Evolutionary conservation across 2,329 filamentous ascomycete genomes (phyloP).

Genomic region (Aspergillus novoparasiticus): DNA sequence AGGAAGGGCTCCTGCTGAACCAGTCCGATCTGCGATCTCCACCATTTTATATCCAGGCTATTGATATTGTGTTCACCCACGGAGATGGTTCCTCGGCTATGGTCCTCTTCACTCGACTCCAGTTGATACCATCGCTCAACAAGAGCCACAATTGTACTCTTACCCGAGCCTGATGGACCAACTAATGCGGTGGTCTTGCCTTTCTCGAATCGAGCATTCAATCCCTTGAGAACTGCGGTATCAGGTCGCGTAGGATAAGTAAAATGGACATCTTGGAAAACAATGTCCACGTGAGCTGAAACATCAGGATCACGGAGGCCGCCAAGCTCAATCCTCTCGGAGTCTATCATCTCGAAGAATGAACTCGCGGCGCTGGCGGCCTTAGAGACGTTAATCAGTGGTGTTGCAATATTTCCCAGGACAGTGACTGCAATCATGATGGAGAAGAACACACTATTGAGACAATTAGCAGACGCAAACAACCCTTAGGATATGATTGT

Average conservation of each 20-base stretch:
- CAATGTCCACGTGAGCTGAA: conserved; percentile 56
- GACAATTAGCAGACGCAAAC: background rate
- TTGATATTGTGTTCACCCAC: conserved; percentile 57
- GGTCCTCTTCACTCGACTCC: background rate
- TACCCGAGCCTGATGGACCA: conserved; percentile 49
- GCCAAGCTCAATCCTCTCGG: conserved; percentile 28
- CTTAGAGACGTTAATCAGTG: conserved; percentile 40
- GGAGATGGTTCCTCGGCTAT: conserved; percentile 50
- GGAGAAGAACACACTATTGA: conserved; percentile 39
- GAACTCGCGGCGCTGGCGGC: conserved; percentile 33
- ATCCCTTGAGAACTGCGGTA: conserved; percentile 37
- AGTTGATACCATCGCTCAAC: conserved; percentile 48
- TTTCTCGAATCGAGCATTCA: conserved; percentile 36
- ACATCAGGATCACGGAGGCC: conserved; percentile 54
- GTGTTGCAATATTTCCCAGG: conserved; percentile 32
- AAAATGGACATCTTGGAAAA: conserved; percentile 68
- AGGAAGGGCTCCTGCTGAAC: conserved; percentile 71
- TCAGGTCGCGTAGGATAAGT: conserved; percentile 62
- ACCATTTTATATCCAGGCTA: conserved; percentile 64
- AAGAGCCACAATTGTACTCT: conserved; percentile 49
- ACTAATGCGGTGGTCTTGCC: conserved; percentile 49
- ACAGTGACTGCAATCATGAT: conserved; percentile 31
- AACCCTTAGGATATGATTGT: background rate
- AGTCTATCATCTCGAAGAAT: conserved; percentile 39
- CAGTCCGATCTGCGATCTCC: conserved; percentile 61